Evolutionary conservation across 495 filamentous ascomycete species (phyloP).

Genomic region (Aspergillus asperescens): DNA sequence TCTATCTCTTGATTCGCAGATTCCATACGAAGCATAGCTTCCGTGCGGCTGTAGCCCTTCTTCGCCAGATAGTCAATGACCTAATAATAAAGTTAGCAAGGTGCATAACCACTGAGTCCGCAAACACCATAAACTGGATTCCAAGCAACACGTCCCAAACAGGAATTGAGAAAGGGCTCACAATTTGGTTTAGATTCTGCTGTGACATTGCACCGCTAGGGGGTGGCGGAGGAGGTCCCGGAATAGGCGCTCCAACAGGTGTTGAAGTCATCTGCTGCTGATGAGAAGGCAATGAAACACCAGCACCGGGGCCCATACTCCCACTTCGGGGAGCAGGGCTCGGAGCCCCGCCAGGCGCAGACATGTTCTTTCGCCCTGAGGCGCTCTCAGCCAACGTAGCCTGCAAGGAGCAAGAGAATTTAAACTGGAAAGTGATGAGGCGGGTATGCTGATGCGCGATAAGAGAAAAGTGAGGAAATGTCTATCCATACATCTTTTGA

Average conservation of each 20-base stretch:
- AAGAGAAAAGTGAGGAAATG: neutral
- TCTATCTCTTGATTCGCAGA: constrained; percentile 75
- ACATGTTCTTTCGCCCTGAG: constrained; percentile 27
- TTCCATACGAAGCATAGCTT: constrained; percentile 88
- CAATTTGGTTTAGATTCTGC: constrained; percentile 93
- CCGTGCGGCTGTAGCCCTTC: constrained; percentile 89
- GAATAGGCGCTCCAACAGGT: constrained; percentile 32
- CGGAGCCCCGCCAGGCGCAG: constrained; percentile 45
- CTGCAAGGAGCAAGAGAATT: neutral
- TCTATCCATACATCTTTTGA: constrained; percentile 5
- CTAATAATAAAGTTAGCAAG: constrained; percentile 37
- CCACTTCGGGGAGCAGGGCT: constrained; percentile 48
- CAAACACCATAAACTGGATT: neutral
- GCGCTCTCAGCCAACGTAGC: neutral
- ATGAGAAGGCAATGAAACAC: constrained; percentile 41
- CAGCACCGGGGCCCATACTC: constrained; percentile 49
- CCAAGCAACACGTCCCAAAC: neutral
- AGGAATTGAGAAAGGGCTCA: constrained; percentile 44
- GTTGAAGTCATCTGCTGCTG: constrained; percentile 45
- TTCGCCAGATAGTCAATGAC: constrained; percentile 95
- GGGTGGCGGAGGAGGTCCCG: constrained; percentile 36
- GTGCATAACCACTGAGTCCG: neutral
- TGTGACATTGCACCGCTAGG: constrained; percentile 56
- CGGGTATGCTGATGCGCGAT: constrained; percentile 2
- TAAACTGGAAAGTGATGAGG: neutral